Conservation (phyloP, 371 early-diverging fungal genomes). For the Mucor saturninus region DNA sequence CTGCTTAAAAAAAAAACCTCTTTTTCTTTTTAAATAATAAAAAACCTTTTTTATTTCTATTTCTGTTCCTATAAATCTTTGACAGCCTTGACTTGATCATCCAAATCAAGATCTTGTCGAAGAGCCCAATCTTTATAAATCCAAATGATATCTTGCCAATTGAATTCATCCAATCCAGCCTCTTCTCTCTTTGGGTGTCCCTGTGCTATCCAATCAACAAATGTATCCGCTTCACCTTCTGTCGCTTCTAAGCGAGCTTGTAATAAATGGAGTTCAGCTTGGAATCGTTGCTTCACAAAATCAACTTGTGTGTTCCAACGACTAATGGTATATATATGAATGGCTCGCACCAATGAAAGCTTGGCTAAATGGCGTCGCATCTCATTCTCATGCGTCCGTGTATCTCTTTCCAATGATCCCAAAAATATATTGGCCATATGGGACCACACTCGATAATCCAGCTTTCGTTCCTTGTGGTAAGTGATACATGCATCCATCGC, state of each 20-base stretch:
- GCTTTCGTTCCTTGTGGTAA: conserved; percentile 39
- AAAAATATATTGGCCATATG: conserved; percentile 33
- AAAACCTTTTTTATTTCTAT: background rate
- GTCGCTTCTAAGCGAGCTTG: conserved; percentile 18
- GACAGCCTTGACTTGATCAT: conserved; percentile 24
- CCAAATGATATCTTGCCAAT: conserved; percentile 42
- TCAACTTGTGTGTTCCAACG: conserved; percentile 39
- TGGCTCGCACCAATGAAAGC: conserved; percentile 38
- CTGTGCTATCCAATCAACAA: conserved; percentile 38
- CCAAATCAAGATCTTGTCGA: conserved; percentile 26
- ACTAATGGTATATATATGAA: conserved; percentile 39
- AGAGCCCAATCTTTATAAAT: conserved; percentile 37
- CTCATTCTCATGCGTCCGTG: background rate
- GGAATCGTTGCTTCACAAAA: conserved; percentile 38
- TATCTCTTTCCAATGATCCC: conserved; percentile 5
- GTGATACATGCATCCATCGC: conserved; percentile 37
- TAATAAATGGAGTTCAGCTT: conserved; percentile 29
- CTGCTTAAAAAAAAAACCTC: conserved; percentile 8
- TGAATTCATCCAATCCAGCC: conserved; percentile 30
- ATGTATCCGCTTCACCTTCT: conserved; percentile 33
- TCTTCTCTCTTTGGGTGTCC: conserved; percentile 3
- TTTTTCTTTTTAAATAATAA: background rate
- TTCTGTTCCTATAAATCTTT: conserved; percentile 24
- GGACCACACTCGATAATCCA: conserved; percentile 46
- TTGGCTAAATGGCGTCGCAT: conserved; percentile 46